A percentile compares a stretch with the other conserved stretches of the same genome.
Evolutionary conservation across 2,329 filamentous ascomycete species (phyloP).

Genomic region (Fusarium newnesense): DNA sequence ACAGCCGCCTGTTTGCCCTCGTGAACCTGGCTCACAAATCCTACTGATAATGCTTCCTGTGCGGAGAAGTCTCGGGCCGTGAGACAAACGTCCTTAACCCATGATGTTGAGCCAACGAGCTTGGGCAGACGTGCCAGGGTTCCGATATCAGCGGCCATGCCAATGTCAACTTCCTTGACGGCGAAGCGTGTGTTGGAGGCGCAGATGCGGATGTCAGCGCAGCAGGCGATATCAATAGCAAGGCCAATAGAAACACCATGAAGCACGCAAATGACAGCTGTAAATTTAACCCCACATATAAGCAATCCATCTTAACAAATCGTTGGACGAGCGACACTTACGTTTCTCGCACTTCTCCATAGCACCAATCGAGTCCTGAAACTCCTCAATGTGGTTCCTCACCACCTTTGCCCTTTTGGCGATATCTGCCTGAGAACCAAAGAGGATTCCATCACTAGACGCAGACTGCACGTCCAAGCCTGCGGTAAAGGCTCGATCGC

Average conservation of each 20-base stretch:
- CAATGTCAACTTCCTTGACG: slow-evolving; percentile 86
- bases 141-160: slow-evolving; percentile 82
- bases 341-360: slow-evolving; percentile 92
- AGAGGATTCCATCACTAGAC: slow-evolving; percentile 60
- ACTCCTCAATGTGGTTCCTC: slow-evolving; percentile 77
- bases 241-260: slow-evolving; percentile 83
- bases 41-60: slow-evolving; percentile 74
- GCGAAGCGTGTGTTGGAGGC: slow-evolving; percentile 69
- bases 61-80: slow-evolving; percentile 76
- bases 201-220: slow-evolving; percentile 76
- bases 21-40: slow-evolving; percentile 75
- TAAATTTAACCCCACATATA: slow-evolving; percentile 12
- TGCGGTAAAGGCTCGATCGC: slow-evolving; percentile 84
- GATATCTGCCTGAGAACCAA: slow-evolving; percentile 58
- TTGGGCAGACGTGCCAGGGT: slow-evolving; percentile 80
- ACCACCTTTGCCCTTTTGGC: slow-evolving; percentile 72
- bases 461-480: slow-evolving; percentile 86
- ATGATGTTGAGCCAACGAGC: slow-evolving; percentile 74
- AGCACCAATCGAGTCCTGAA: slow-evolving; percentile 80
- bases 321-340: slow-evolving; percentile 51
- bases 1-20: slow-evolving; percentile 72
- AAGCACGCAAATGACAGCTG: slow-evolving; percentile 82
- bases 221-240: slow-evolving; percentile 77
- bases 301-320: slow-evolving; percentile 11
- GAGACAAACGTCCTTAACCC: slow-evolving; percentile 83